These are phyloP conservation scores for Boletus rubescentipes DNA, from an alignment of 768 basidiomycete species.

Conservation along the genomic window DNA sequence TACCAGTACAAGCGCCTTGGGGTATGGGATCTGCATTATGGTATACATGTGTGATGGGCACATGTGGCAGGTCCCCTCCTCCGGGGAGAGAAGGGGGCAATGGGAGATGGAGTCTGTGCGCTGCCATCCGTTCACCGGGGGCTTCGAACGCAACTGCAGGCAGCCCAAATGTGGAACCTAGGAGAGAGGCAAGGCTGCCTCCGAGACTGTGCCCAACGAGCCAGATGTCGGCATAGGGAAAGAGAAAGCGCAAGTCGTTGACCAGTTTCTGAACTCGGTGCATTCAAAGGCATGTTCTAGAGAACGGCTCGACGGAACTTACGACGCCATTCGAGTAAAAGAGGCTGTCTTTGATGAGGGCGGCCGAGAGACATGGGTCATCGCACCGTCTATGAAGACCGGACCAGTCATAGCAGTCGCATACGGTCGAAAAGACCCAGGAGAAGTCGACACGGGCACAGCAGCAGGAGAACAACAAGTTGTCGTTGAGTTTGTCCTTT, in stretches of 20 bases:
- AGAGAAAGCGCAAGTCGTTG: slow-evolving; percentile 55
- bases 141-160: slow-evolving; percentile 66
- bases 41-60: slow-evolving; percentile 50
- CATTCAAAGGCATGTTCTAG: slow-evolving; percentile 8
- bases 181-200: slow-evolving; percentile 60
- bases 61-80: slow-evolving; percentile 14
- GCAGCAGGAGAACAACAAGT: slow-evolving; percentile 87
- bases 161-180: slow-evolving; percentile 63
- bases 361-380: slow-evolving; percentile 74
- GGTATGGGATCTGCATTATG: slow-evolving; percentile 75
- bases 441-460: slow-evolving; percentile 88
- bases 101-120: slow-evolving; percentile 61
- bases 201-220: slow-evolving; percentile 63
- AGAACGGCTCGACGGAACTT: slow-evolving; percentile 29
- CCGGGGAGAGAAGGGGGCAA: slow-evolving; percentile 37
- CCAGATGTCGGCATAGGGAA: slow-evolving; percentile 62
- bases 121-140: slow-evolving; percentile 62
- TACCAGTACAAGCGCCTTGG: slow-evolving; percentile 53
- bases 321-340: slow-evolving; percentile 91
- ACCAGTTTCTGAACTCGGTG: slow-evolving; percentile 44
- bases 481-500: slow-evolving; percentile 93
- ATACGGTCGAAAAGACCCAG: slow-evolving; percentile 84
- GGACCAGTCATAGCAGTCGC: slow-evolving; percentile 67
- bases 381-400: slow-evolving; percentile 70
- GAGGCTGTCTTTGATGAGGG: slow-evolving; percentile 84